Percentiles rank a stretch among this genome's conserved stretches.
Evolutionary conservation across 2,329 filamentous ascomycete genomes (phyloP).

Genomic region (Clarireedia homoeocarpa): DNA sequence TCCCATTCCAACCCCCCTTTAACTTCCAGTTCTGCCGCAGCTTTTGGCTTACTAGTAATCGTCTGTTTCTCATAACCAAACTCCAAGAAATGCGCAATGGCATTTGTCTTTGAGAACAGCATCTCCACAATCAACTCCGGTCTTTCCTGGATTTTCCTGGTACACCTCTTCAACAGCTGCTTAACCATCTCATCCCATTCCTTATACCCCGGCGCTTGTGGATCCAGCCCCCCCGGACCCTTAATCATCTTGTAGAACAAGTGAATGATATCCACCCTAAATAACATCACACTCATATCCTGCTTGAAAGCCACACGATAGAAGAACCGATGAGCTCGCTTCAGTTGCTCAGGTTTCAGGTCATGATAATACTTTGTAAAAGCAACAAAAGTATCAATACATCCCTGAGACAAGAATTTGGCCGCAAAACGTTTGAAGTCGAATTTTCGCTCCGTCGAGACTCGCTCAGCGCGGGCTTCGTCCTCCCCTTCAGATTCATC

Average conservation of each 20-base stretch:
- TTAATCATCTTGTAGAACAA: conserved; percentile 89
- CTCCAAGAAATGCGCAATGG: conserved; percentile 79
- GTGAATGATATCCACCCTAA: conserved; percentile 82
- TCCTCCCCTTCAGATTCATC: conserved; percentile 71
- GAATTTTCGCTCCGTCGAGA: conserved; percentile 80
- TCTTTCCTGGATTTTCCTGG: conserved; percentile 77
- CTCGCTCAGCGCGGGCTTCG: conserved; percentile 58
- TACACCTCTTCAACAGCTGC: conserved; percentile 73
- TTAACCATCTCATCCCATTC: conserved; percentile 89
- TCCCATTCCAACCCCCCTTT: conserved; percentile 57
- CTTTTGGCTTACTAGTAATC: conserved; percentile 52
- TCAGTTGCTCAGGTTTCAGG: conserved; percentile 70
- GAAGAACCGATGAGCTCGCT: conserved; percentile 88
- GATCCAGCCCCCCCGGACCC: conserved; percentile 69
- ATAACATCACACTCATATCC: conserved; percentile 81
- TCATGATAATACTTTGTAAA: conserved; percentile 78
- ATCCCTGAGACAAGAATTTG: conserved; percentile 75
- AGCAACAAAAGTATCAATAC: conserved; percentile 79
- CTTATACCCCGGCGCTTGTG: conserved; percentile 57
- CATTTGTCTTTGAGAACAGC: conserved; percentile 85
- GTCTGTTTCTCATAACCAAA: conserved; percentile 82
- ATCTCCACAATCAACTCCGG: conserved; percentile 84
- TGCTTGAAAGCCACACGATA: conserved; percentile 94
- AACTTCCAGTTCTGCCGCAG: conserved; percentile 78
- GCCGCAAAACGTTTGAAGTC: conserved; percentile 79